phyloP scores from a whole-genome alignment of 225 moss, liverwort and hornwort genomes.

The Thuidium tamariscinum region DNA sequence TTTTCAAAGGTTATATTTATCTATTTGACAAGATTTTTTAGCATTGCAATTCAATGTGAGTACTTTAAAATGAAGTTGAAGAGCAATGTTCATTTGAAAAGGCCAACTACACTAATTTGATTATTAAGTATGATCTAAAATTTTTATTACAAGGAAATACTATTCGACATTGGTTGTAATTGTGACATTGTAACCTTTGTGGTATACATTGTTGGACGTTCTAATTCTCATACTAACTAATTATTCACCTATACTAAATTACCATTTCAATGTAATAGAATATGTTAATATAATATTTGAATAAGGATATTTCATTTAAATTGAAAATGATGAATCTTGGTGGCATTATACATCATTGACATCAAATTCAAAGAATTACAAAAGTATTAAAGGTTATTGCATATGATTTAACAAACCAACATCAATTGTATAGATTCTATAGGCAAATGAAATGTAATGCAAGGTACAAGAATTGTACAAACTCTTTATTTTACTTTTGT shows the following conservation, averaged over 20 bases:
- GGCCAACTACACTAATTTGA: accelerated
- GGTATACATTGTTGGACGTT: accelerated
- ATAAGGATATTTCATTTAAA: background rate
- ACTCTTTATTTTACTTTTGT: background rate
- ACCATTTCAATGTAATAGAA: accelerated
- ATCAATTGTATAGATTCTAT: background rate
- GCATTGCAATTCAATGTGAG: background rate
- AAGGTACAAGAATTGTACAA: background rate
- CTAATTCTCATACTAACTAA: background rate
- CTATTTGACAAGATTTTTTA: background rate
- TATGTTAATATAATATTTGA: background rate
- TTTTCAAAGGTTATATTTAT: background rate
- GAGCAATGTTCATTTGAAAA: background rate
- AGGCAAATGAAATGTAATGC: background rate
- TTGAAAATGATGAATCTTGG: background rate
- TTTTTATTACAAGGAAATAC: too few species aligned
- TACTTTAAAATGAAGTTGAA: background rate
- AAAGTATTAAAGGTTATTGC: too few species aligned
- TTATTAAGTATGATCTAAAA: background rate
- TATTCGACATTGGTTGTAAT: accelerated
- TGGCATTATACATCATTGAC: background rate
- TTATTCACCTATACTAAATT: background rate
- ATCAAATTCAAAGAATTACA: background rate
- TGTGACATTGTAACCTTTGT: background rate
- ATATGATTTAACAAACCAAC: background rate